Evolutionary conservation across 2,329 filamentous ascomycete genomes (phyloP).

Genomic region (Paecilomyces fulvus): DNA sequence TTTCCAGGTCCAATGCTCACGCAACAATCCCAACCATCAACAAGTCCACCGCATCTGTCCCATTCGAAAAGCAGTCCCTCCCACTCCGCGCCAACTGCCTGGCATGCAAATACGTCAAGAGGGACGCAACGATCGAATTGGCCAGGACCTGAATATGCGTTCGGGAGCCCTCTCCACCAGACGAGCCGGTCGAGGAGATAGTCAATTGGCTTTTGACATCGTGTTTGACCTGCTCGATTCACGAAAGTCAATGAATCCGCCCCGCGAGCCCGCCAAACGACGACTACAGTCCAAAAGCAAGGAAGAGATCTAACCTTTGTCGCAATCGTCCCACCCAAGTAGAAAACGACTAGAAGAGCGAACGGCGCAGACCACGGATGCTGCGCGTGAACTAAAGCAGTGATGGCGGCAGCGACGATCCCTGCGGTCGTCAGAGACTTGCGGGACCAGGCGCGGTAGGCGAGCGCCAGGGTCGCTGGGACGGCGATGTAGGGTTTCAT

Average conservation of each 20-base stretch:
- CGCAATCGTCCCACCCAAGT: conserved; percentile 70
- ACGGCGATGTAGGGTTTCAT: conserved; percentile 39
- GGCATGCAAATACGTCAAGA: conserved; percentile 49
- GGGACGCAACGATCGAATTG: conserved; percentile 71
- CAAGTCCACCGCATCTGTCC: conserved; percentile 24
- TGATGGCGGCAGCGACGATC: conserved; percentile 61
- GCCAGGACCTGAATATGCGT: conserved; percentile 85
- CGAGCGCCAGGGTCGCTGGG: conserved; percentile 47
- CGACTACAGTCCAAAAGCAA: neutral
- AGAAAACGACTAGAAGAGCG: conserved; percentile 72
- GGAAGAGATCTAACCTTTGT: conserved; percentile 55
- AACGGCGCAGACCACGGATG: conserved; percentile 96
- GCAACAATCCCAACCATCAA: conserved; percentile 33
- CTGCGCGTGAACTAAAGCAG: conserved; percentile 72
- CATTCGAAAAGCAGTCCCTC: conserved; percentile 31
- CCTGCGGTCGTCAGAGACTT: conserved; percentile 73
- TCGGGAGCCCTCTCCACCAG: conserved; percentile 70
- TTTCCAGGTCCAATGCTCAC: conserved; percentile 16
- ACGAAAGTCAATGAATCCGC: neutral
- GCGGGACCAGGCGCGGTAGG: conserved; percentile 60
- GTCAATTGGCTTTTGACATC: conserved; percentile 76
- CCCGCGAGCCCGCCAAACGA: neutral
- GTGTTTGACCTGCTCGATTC: conserved; percentile 65
- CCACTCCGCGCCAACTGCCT: conserved; percentile 27
- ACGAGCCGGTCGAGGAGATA: conserved; percentile 60